A percentile compares a stretch with the other conserved stretches of the same genome.
These are phyloP conservation scores for Taphrina communis DNA, from an alignment of 1,139 yeast species.

Conservation along the genomic window DNA sequence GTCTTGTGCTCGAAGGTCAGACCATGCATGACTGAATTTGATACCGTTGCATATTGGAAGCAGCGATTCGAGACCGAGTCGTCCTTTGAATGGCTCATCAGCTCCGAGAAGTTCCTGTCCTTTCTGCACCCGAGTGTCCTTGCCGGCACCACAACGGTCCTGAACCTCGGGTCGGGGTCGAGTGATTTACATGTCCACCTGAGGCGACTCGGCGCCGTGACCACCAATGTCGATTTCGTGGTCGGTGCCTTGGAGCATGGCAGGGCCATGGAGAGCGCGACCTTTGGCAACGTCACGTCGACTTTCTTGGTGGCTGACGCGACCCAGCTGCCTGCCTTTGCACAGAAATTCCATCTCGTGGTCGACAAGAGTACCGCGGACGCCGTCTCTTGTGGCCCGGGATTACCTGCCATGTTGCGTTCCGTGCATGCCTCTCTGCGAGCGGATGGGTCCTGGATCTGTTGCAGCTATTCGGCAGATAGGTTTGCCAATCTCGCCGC, in stretches of 20 bases:
- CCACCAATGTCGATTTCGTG: conserved; percentile 9
- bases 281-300: conserved; percentile 1
- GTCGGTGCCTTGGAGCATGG: neutral
- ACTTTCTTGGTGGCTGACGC: conserved; percentile 7
- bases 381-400: conserved; percentile 6
- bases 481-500: conserved; percentile 1
- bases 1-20: no score
- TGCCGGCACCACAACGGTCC: neutral
- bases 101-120: conserved; percentile 8
- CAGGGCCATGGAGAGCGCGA: neutral
- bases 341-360: neutral
- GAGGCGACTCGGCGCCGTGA: neutral
- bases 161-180: conserved; percentile 17
- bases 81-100: conserved; percentile 19
- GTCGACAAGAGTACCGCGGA: conserved; percentile 23
- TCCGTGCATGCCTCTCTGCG: neutral
- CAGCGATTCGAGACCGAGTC: neutral
- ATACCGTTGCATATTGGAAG: conserved; percentile 7
- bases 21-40: conserved; percentile 5
- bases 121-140: neutral
- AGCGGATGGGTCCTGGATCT: conserved; percentile 3
- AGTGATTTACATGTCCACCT: conserved; percentile 16
- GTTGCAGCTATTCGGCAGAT: conserved; percentile 14
- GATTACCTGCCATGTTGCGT: neutral
- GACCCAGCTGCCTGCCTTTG: neutral